A percentile compares a stretch with the other conserved stretches of the same genome.
Conservation (phyloP, 352 stramenopile species). For the Phytophthora crassamura region DNA sequence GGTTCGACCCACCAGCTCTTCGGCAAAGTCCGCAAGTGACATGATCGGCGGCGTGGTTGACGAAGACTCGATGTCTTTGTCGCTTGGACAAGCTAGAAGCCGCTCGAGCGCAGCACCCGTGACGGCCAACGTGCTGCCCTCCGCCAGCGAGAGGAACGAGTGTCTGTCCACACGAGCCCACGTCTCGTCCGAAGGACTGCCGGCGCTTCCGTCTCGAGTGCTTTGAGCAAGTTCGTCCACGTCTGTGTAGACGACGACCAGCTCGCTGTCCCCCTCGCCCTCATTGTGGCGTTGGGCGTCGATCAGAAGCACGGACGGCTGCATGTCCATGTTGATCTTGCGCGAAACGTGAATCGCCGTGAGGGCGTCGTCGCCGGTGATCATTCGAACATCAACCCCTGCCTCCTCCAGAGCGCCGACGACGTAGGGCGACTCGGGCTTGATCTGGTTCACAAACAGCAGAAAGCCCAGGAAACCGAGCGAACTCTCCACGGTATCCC, state of each 20-base stretch:
- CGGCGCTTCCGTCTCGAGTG: conserved; percentile 26
- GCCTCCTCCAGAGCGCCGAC: conserved; percentile 80
- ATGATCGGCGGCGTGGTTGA: conserved; percentile 7
- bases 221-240: conserved; percentile 61
- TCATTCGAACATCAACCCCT: conserved; percentile 84
- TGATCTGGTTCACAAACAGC: conserved; percentile 92
- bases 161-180: conserved; percentile 55
- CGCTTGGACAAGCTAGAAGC: conserved; percentile 37
- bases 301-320: conserved; percentile 59
- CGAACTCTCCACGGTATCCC: conserved; percentile 81
- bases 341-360: conserved; percentile 77
- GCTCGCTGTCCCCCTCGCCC: conserved; percentile 3
- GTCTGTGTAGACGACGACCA: conserved; percentile 58
- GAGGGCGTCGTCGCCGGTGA: conserved; percentile 90
- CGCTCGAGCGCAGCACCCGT: conserved; percentile 68
- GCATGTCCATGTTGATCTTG: conserved; percentile 79
- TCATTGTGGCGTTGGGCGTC: conserved; percentile 37
- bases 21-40: conserved; percentile 47
- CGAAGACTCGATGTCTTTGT: conserved; percentile 16
- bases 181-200: conserved; percentile 18
- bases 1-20: conserved; percentile 57
- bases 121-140: conserved; percentile 71
- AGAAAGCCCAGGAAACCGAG: conserved; percentile 87
- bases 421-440: conserved; percentile 83
- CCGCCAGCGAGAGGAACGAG: conserved; percentile 56